Conservation (phyloP, 1,284 basidiomycete genomes). For the Cryptococcus maquisensis region DNA sequence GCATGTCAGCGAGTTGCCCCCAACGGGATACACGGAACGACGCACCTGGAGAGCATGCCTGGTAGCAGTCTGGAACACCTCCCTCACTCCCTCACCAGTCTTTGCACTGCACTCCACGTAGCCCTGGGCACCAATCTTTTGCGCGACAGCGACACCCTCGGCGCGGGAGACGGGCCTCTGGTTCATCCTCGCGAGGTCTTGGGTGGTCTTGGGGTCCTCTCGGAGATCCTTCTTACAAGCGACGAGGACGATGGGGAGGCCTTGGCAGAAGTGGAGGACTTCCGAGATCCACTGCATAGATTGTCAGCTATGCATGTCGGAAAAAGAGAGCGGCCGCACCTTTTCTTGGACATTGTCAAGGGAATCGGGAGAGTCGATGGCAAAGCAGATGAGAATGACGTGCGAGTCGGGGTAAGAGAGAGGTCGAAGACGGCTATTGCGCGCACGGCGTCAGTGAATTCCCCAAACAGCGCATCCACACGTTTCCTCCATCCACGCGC, state of each 20-base stretch:
- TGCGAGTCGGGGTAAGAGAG: conserved; percentile 88
- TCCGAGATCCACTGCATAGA: conserved; percentile 78
- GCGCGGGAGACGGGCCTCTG: conserved; percentile 66
- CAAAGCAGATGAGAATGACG: conserved; percentile 90
- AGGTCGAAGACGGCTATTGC: conserved; percentile 78
- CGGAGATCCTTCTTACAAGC: conserved; percentile 90
- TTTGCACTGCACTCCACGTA: conserved; percentile 90
- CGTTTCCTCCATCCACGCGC: not conserved
- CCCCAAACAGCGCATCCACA: too few relatives aligned
- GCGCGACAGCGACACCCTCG: conserved; percentile 77
- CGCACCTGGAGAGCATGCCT: conserved; percentile 65
- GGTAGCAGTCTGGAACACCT: conserved; percentile 87
- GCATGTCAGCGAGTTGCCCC: not conserved
- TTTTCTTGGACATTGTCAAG: conserved; percentile 95
- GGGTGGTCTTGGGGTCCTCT: conserved; percentile 70
- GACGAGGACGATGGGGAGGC: conserved; percentile 81
- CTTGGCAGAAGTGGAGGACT: conserved; percentile 86
- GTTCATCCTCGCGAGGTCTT: conserved; percentile 73
- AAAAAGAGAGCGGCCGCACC: conserved; percentile 52
- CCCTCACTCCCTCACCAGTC: conserved; percentile 81
- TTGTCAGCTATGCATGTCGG: conserved; percentile 7
- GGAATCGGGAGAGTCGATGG: conserved; percentile 86
- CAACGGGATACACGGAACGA: conserved; percentile 2
- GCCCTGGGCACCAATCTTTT: conserved; percentile 81
- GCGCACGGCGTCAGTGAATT: too few relatives aligned